Evolutionary conservation across 805 yeast genomes (phyloP).

Genomic region (Lachancea fermentati): DNA sequence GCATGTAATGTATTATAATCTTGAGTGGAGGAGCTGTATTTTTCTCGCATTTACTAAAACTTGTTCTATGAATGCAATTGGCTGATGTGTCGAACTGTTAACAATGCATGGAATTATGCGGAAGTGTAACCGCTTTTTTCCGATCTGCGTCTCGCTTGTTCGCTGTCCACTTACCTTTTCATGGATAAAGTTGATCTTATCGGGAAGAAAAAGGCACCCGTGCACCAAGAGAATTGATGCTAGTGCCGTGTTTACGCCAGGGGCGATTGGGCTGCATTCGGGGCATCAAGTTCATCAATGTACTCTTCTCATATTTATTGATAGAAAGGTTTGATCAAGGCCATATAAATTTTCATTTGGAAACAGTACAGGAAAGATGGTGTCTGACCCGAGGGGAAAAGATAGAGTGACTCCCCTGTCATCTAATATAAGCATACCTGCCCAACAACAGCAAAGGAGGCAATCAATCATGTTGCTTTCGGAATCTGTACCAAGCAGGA

Average conservation of each 20-base stretch:
- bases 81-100: no score
- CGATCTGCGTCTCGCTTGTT: neutral
- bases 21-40: no score
- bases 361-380: neutral
- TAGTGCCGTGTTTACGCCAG: neutral
- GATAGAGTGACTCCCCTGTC: conserved; percentile 5
- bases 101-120: no score
- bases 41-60: no score
- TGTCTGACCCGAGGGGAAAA: neutral
- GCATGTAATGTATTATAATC: neutral
- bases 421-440: conserved; percentile 10
- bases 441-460: conserved; percentile 10
- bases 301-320: neutral
- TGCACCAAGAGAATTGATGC: neutral
- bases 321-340: no score
- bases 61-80: no score
- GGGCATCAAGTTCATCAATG: neutral
- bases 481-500: conserved; percentile 12
- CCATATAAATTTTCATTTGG: no score
- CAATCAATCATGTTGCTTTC: conserved; percentile 16
- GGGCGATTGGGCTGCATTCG: neutral
- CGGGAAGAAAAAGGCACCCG: neutral
- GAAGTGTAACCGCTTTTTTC: neutral
- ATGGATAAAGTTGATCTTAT: no score
- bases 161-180: neutral